These are phyloP conservation scores for Monosporascus cannonballus DNA, from an alignment of 2,329 filamentous ascomycete species.

Conservation along the genomic window DNA sequence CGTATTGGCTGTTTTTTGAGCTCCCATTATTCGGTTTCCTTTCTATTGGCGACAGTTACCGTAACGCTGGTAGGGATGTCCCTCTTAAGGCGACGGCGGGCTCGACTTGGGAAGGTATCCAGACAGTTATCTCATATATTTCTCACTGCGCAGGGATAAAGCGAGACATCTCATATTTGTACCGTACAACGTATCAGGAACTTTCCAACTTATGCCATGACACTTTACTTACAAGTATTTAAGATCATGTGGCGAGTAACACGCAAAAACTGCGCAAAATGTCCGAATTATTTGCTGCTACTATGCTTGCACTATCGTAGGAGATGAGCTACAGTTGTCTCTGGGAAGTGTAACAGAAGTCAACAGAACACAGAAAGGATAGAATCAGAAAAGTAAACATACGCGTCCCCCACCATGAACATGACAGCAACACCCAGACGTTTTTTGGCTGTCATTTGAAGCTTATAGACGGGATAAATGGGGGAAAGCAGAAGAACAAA, in stretches of 20 bases:
- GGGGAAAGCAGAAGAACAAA: conserved; percentile 18
- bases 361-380: too few species aligned
- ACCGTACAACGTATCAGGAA: conserved; percentile 3
- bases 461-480: conserved; percentile 12
- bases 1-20: neutral
- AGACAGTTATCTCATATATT: conserved; percentile 18
- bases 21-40: too few species aligned
- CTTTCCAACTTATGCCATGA: neutral
- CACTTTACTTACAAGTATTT: conserved; percentile 11
- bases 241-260: conserved; percentile 9
- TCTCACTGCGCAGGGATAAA: conserved; percentile 20
- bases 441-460: conserved; percentile 15
- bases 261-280: conserved; percentile 9
- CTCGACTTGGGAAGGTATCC: conserved; percentile 22
- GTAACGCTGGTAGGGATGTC: conserved; percentile 16
- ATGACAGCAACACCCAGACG: conserved; percentile 13
- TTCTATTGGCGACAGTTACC: neutral
- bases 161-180: conserved; percentile 12
- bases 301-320: conserved; percentile 11
- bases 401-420: conserved; percentile 16
- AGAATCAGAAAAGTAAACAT: neutral
- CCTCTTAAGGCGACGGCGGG: conserved; percentile 20
- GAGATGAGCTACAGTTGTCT: neutral
- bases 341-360: neutral
- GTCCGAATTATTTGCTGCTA: conserved; percentile 18